Evolutionary conservation across 2,329 filamentous ascomycete species (phyloP), one percentile per base, ranked within the genome.

Genomic region (Exserohilum turcica): DNA sequence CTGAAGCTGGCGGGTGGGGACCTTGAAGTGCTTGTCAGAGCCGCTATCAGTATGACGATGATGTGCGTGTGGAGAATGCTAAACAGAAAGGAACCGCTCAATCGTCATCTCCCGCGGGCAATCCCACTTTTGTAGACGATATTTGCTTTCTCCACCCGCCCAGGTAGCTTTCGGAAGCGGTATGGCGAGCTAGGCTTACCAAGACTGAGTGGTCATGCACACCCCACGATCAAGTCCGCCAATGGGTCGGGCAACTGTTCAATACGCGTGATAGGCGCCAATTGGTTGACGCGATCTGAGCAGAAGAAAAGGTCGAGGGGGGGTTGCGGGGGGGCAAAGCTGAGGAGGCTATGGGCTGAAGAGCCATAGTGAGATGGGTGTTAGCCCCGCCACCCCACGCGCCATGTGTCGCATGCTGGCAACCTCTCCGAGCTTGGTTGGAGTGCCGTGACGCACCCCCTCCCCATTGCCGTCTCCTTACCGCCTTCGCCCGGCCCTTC

Each of bases 81-180:
- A 43, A n/a, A 38, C 29, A 29, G 32, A 38, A 21, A 32, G 48
- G 38, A 42, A 19, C 12, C 43, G 46, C 32, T 48, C 37, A 43
- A 42, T 31, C 46, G 54, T 54, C 57, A 60, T 54, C 44, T 47
- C 45, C 40, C 21, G 49, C 33, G 39, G 48, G 45, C 43, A 42
- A 37, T 48, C 27, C 40, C 47, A 36, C 45, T 46, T 54, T 54
- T 54, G 29, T 43, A 52, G 43, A 52, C 37, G 36, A 44, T 39
- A 43, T 49, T 39, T 48, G 48, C 54, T 52, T 58, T 60, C 43
- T 56, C 55, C 36, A 57, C 50, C 42, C 55, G 52, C 45, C 49
- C 37, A 52, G 50, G 43, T 65, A 61, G 36, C 54, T 64, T 61
- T 63, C 64, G 52, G 54, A 40, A 19, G 32, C 33, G 16, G 16